These are phyloP conservation scores for Eimeria maxima DNA, from an alignment of 169 alveolate species.

Conservation along the genomic window DNA sequence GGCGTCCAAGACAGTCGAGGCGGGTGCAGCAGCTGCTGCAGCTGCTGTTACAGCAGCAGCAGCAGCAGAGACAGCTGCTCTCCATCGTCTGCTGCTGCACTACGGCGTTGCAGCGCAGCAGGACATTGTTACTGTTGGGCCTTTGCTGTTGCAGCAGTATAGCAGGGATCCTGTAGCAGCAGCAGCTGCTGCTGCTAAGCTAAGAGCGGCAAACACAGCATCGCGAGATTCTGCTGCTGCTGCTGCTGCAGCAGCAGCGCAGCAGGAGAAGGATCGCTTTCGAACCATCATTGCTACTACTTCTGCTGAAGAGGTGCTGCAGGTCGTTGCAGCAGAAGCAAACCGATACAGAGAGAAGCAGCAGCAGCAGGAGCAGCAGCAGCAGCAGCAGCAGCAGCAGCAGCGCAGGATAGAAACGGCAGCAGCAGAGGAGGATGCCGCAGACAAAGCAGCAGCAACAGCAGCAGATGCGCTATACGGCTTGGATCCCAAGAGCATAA, in stretches of 20 bases:
- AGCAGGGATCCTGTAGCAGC: slow-evolving; percentile 27
- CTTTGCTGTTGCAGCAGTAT: slow-evolving; percentile 53
- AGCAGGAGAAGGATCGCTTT: background rate
- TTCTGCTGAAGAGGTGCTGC: slow-evolving; percentile 19
- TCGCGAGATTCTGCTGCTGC: background rate
- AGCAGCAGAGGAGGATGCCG: too few species aligned
- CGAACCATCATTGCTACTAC: slow-evolving; percentile 33
- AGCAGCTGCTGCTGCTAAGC: slow-evolving; percentile 62
- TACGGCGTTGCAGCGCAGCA: slow-evolving; percentile 26
- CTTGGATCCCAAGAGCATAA: background rate
- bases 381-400: slow-evolving; percentile 68
- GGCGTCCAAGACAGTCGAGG: background rate
- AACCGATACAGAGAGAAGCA: too few species aligned
- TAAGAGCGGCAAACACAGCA: slow-evolving; percentile 35
- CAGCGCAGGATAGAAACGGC: too few species aligned
- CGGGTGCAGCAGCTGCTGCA: slow-evolving; percentile 21
- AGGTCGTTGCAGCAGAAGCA: too few species aligned
- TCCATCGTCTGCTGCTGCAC: slow-evolving; percentile 4
- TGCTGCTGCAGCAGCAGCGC: background rate
- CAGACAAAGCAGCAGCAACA: background rate
- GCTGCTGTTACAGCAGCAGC: background rate
- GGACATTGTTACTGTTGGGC: slow-evolving; percentile 15
- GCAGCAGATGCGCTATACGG: background rate
- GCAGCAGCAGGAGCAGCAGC: slow-evolving; percentile 1
- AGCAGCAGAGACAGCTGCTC: slow-evolving; percentile 43